These are phyloP conservation scores for Melastoma candidum DNA, from an alignment of 441 rosid genomes.

Conservation along the genomic window DNA sequence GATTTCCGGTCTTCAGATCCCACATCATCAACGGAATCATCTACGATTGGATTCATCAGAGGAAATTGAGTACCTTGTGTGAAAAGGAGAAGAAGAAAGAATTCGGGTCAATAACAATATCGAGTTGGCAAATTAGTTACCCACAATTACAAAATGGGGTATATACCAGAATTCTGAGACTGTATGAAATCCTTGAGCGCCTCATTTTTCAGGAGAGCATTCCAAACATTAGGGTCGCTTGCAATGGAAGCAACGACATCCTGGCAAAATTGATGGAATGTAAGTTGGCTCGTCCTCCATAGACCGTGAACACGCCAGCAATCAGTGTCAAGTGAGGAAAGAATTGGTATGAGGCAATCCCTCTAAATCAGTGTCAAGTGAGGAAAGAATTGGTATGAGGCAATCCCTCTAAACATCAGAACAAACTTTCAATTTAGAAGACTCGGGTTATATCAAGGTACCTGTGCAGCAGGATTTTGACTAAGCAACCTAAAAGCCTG, in stretches of 20 bases:
- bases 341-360: too few relatives aligned
- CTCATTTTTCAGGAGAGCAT: slow-evolving; percentile 40
- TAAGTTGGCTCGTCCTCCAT: too few relatives aligned
- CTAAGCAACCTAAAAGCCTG: slow-evolving; percentile 47
- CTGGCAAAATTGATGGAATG: slow-evolving; percentile 17
- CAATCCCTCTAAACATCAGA: too few relatives aligned
- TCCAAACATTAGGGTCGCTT: slow-evolving; percentile 55
- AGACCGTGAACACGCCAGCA: too few relatives aligned
- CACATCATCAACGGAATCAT: slow-evolving; percentile 11
- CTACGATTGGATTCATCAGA: neutral
- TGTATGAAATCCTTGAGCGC: slow-evolving; percentile 33
- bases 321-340: too few relatives aligned
- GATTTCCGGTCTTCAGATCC: slow-evolving; percentile 18
- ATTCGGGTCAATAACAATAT: neutral
- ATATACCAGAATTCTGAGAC: slow-evolving; percentile 32
- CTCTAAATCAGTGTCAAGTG: too few relatives aligned
- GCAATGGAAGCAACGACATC: slow-evolving; percentile 66
- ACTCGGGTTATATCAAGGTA: slow-evolving; percentile 7
- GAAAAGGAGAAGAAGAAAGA: neutral
- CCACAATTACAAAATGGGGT: neutral
- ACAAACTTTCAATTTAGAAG: too few relatives aligned
- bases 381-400: too few relatives aligned
- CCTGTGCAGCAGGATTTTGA: slow-evolving; percentile 63
- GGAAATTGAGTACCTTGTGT: neutral
- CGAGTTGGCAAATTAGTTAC: neutral